A percentile compares a stretch with the other conserved stretches of the same genome.
phyloP scores from a whole-genome alignment of 179 eudicot species.

The Dionaea muscipula region DNA sequence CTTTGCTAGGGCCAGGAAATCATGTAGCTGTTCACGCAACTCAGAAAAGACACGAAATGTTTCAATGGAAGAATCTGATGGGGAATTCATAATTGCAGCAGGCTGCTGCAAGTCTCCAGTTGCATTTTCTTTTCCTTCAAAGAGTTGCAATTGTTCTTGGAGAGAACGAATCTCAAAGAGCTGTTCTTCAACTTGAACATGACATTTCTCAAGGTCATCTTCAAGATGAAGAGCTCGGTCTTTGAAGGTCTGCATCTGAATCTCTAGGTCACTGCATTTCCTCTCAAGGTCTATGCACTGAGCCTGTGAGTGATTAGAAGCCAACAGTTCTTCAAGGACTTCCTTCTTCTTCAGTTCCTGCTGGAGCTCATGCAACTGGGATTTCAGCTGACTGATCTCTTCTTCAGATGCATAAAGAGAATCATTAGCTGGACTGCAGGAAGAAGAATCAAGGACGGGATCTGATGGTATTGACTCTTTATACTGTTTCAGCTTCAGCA shows the following conservation, averaged over 20 bases:
- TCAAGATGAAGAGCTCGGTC: constrained; percentile 25
- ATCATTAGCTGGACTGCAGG: constrained; percentile 15
- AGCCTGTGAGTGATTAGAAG: constrained; percentile 12
- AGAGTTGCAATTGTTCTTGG: constrained; percentile 11
- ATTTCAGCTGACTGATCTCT: constrained; percentile 23
- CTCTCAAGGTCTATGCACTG: constrained; percentile 17
- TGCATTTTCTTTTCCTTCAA: constrained; percentile 7
- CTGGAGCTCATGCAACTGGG: constrained; percentile 17
- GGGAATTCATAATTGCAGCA: constrained; percentile 10
- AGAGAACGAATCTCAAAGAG: constrained; percentile 10
- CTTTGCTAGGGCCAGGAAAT: constrained; percentile 10
- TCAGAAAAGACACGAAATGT: constrained; percentile 7
- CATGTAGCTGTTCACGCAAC: constrained; percentile 11
- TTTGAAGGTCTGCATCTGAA: constrained; percentile 21
- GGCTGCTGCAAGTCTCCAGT: constrained; percentile 11
- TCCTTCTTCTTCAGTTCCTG: constrained; percentile 26
- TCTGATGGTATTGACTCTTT: constrained; percentile 4
- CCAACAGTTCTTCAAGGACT: constrained; percentile 15
- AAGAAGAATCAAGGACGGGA: constrained; percentile 13
- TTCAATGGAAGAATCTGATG: constrained; percentile 5
- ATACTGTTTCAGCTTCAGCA: constrained; percentile 43
- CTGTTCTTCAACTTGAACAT: constrained; percentile 20
- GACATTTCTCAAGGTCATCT: constrained; percentile 22
- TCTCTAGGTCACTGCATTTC: constrained; percentile 21
- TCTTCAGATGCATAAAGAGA: constrained; percentile 21